Evolutionary conservation across 73 alveolate species (phyloP), one percentile per base, ranked within the genome.

Genomic region (Tetrahymena elliotti): DNA sequence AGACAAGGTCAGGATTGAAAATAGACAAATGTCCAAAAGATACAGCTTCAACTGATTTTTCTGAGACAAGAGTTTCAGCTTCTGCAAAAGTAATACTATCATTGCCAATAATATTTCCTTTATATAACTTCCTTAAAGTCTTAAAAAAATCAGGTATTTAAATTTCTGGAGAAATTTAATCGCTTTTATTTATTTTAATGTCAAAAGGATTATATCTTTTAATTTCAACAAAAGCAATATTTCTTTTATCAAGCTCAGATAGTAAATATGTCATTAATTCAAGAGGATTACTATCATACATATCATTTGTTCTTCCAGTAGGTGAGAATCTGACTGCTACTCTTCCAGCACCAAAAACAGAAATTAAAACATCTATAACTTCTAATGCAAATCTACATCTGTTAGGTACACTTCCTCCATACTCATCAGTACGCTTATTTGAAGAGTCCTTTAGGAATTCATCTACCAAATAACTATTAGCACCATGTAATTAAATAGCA

Each of bases 351-450:
- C 96, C 96, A 94, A 83, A 94, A 22, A 94, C 98, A 84, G 93
- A 92, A 1, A 92, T 93, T 12, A 97, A 40, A 83, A 53, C 95
- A 40, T 96, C 95, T 9, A 98, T 95, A 24, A 98, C 97, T 68
- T 98, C 98, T 33, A 96, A 54, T 33, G 97, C 88, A 84, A 98
- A 97, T 92, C 98, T 94, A 39, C 98, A 95, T 93, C 99, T 96
- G 94, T 98, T 98, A 95, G 98, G 99, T n/a, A 93, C 38, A 33
- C 96, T 53, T 12, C 99, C 99, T 16, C 99, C 99, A 95, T 98
- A 98, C 33, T 97, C 96, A 95, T 98, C 99, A 52, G 96, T 95
- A 93, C 99, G 97, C 35, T 96, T 93, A 96, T 98, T 98, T 20
- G 96, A 96, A 33, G 94, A 83, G 36, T 96, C 98, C 52, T 97